Base-by-base conservation (phyloP, 192 early-diverging fungal species). In the Coemansia sp. region DNA sequence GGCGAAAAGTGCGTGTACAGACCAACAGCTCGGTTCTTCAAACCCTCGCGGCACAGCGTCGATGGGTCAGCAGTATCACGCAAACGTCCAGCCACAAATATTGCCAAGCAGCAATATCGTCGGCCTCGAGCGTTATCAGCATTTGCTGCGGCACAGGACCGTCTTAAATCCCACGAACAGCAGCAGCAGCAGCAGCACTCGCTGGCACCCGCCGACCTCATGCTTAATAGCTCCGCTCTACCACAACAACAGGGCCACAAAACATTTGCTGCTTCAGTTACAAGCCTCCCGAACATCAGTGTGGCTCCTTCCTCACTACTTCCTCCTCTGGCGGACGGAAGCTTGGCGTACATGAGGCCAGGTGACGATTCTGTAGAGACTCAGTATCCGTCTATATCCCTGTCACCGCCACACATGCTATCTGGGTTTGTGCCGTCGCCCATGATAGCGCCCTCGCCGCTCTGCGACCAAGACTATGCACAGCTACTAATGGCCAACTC, bases 1-100 rank as follows among this genome's bases (percentile, higher is more conserved):
- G 57, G 61, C 29, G 72, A 75, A 35, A 59, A 66, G 0, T 81
- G 79, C 63, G 69, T 68, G 43, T 81, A 81, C 57, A 62, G 72
- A 12, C 53, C 60, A 37, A 71, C 77, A 7, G 63, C 64, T 8
- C 58, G 76, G 17, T 79, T 79, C 63, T 67, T 66, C 35, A 79
- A 79, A 56, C 66, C 60, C 12, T 33, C 41, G 18, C 29, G 32
- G 7, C 27, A 19, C n/a, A 35, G 29, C 32, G 19, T 17, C 15
- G 32, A 35, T 21, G 27, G 24, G 43, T 62, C 29, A 54, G 50
- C 34, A 56, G 32, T n/a, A n/a, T n/a, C 27, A 60, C 29, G 27
- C 17, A 53, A 35, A 9, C 52, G 52, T 8, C 32, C 46, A 27
- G 12, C 46, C 12, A 48, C 24, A 15, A 48, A 11, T 29, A 48